phyloP scores from a whole-genome alignment of 805 yeast genomes.

The Limtongia smithiae region DNA sequence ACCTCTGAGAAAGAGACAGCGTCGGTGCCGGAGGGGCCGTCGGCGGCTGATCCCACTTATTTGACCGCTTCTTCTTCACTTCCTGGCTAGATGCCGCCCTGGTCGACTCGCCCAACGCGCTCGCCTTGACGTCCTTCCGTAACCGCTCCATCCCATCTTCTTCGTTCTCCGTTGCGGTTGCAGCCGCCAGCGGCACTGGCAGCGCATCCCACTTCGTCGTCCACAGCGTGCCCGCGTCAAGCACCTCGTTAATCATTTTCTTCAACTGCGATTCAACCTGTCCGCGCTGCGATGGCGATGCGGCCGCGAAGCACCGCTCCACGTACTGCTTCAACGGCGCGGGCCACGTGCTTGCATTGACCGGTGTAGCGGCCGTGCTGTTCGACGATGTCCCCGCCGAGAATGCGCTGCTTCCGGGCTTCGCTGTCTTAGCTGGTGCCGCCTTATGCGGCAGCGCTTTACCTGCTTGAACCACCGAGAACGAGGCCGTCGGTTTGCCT shows the following conservation, averaged over 20 bases:
- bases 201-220: slow-evolving; percentile 54
- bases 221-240: slow-evolving; percentile 44
- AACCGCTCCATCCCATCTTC: slow-evolving; percentile 13
- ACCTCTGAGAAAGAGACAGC: not conserved
- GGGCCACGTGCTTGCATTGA: slow-evolving; percentile 47
- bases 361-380: slow-evolving; percentile 2
- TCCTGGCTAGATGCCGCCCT: not conserved
- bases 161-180: slow-evolving; percentile 3
- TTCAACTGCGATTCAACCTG: slow-evolving; percentile 51
- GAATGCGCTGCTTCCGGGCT: not conserved
- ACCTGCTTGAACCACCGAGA: slow-evolving; percentile 7
- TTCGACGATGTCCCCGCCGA: not conserved
- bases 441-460: slow-evolving; percentile 1
- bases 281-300: slow-evolving; percentile 40
- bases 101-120: not conserved
- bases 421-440: not conserved
- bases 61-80: slow-evolving; percentile 18
- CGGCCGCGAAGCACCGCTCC: slow-evolving; percentile 44
- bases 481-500: slow-evolving; percentile 1
- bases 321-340: slow-evolving; percentile 51
- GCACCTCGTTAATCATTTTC: slow-evolving; percentile 48
- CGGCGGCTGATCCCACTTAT: slow-evolving; percentile 23
- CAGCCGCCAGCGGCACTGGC: slow-evolving; percentile 45
- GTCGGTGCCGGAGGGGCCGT: not conserved
- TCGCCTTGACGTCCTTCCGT: slow-evolving; percentile 9